Conservation (phyloP, 805 yeast genomes). For the Komagataella mondaviorum region DNA sequence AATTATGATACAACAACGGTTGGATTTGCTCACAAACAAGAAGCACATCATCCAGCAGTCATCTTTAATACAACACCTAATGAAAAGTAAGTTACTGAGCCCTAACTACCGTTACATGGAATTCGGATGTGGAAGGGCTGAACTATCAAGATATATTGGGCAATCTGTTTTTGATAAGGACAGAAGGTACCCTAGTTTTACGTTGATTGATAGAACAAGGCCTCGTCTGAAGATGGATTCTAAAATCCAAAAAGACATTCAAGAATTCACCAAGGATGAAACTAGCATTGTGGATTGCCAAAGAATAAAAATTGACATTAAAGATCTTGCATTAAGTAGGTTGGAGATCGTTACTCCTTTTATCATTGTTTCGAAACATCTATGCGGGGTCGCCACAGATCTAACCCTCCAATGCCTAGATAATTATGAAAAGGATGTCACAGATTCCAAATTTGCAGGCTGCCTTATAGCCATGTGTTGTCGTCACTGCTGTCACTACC, state of each 20-base stretch:
- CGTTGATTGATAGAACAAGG: conserved; percentile 65
- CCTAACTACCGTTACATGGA: conserved; percentile 36
- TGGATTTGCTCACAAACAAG: conserved; percentile 35
- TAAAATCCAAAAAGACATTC: conserved; percentile 45
- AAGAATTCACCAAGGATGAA: conserved; percentile 9
- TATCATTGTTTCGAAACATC: conserved; percentile 56
- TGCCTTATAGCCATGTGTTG: conserved; percentile 86
- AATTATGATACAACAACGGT: conserved; percentile 26
- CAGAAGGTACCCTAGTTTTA: conserved; percentile 15
- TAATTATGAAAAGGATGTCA: background rate
- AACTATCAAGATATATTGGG: conserved; percentile 53
- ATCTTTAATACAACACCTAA: conserved; percentile 60
- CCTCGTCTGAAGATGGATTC: conserved; percentile 69
- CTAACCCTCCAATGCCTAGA: conserved; percentile 48
- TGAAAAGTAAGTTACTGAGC: conserved; percentile 23
- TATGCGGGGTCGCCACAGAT: conserved; percentile 93
- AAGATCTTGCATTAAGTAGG: conserved; percentile 42
- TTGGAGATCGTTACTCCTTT: conserved; percentile 7
- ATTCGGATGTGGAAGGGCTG: conserved; percentile 90
- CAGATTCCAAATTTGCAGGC: conserved; percentile 24
- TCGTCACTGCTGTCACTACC: conserved; percentile 65
- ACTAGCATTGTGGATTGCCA: conserved; percentile 19
- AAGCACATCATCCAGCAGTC: conserved; percentile 81
- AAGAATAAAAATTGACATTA: conserved; percentile 65
- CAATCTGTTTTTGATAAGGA: conserved; percentile 13